Conservation (phyloP, 805 yeast genomes). For the Sungouiella blattae region DNA sequence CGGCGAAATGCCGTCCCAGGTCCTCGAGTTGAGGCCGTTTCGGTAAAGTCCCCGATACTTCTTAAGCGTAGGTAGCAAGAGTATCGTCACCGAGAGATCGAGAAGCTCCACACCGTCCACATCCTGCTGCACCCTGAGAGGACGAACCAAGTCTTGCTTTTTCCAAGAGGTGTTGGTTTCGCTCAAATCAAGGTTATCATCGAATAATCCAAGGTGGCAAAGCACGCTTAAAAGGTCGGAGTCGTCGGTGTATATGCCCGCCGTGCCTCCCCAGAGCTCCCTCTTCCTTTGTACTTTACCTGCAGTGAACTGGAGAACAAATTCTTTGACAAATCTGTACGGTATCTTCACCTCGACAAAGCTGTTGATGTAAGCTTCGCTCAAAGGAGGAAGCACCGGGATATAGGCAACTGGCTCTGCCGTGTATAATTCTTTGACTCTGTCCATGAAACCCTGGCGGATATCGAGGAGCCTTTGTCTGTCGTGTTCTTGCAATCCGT, state of each 20-base stretch:
- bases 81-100: conserved; percentile 55
- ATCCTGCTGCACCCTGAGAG: conserved; percentile 12
- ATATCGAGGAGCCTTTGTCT: conserved; percentile 20
- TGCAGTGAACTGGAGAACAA: conserved; percentile 38
- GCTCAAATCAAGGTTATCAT: conserved; percentile 29
- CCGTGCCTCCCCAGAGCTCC: conserved; percentile 74
- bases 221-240: conserved; percentile 76
- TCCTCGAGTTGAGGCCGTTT: conserved; percentile 68
- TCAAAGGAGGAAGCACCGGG: conserved; percentile 37
- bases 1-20: conserved; percentile 50
- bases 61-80: conserved; percentile 67
- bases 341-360: conserved; percentile 58
- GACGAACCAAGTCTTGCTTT: conserved; percentile 22
- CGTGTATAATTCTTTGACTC: conserved; percentile 10
- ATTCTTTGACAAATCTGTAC: conserved; percentile 34
- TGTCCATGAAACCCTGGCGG: conserved; percentile 14
- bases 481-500: conserved; percentile 25
- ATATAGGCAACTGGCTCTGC: conserved; percentile 26
- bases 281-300: conserved; percentile 34
- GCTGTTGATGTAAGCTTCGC: conserved; percentile 39
- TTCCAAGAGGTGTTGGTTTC: conserved; percentile 32
- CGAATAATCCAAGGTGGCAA: conserved; percentile 68
- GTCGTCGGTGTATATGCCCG: conserved; percentile 91
- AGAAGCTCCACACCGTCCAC: conserved; percentile 19
- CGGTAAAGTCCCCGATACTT: conserved; percentile 62